Base-by-base conservation (phyloP, 2,329 filamentous ascomycete genomes). In the Ceratocystis colombiana region DNA sequence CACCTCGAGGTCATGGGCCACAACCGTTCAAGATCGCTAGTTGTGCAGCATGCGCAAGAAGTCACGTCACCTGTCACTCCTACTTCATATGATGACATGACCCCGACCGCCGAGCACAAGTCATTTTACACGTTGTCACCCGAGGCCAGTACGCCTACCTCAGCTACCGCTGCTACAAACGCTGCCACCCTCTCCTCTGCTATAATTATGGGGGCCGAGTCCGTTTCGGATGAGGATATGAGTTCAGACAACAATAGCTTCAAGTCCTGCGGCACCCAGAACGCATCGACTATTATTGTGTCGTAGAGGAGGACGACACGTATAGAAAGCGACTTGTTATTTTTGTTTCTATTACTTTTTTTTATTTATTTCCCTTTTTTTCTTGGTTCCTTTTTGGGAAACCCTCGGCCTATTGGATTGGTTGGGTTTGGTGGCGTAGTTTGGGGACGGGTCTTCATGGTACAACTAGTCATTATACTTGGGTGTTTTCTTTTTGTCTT, bases 221-320 rank as follows among this genome's bases (percentile, higher is more conserved):
- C 66, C n/a, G 20, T n/a, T 33, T 33, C 28, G 46, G 66, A 64
- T 7, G 63, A 63, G 22, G 61, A 59, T 37, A 48, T 63, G 7
- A 63, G 61, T 50, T 68, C 66, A 15, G 66, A 68, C 33, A 55
- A 63, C 50, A 61, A 53, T 17, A 68, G 66, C 64, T 66, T 68
- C 37, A 68, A 66, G 61, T 68, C 66, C 30, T 59, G 45, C 66
- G 66, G 57, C 63, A 68, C 64, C 48, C 66, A 68, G 64, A 68
- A 63, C 66, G 64, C 46, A 63, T 53, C 48, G 48, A 64, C 59
- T 46, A 61, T 68, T 37, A 55, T 50, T 22, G 59, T 65, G 46
- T 63, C 64, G 5, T 65, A 64, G 48, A 53, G 10, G 62, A 53
- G 10, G 22, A 53, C 12, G 61, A 62, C 61, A 5, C 20, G 22